phyloP scores from a whole-genome alignment of 371 early-diverging fungal genomes.

The Rhizopus delemar region DNA sequence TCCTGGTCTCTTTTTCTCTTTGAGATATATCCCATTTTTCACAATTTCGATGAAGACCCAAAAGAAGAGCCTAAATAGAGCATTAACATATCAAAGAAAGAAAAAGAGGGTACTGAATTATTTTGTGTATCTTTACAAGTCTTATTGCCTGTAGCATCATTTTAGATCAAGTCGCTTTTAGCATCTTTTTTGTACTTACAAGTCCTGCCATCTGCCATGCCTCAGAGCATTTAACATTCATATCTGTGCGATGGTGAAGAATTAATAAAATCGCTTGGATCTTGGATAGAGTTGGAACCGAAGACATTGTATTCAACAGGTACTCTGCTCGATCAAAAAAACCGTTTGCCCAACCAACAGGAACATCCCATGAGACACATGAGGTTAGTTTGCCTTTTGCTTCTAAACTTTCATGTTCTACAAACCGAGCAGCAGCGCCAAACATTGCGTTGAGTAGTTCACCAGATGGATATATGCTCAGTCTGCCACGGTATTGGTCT shows the following conservation, averaged over 20 bases:
- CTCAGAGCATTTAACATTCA: slow-evolving; percentile 41
- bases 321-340: slow-evolving; percentile 43
- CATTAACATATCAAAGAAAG: too few species aligned
- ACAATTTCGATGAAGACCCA: slow-evolving; percentile 41
- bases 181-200: slow-evolving; percentile 13
- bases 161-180: not conserved
- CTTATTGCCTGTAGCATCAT: slow-evolving; percentile 12
- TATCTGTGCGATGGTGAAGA: slow-evolving; percentile 35
- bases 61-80: slow-evolving; percentile 25
- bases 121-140: not conserved
- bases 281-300: slow-evolving; percentile 32
- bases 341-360: slow-evolving; percentile 43
- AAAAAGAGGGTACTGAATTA: too few species aligned
- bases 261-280: slow-evolving; percentile 43
- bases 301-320: slow-evolving; percentile 23
- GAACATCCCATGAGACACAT: slow-evolving; percentile 41
- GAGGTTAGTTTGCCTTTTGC: slow-evolving; percentile 17
- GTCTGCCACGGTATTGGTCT: slow-evolving; percentile 39
- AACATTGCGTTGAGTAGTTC: slow-evolving; percentile 49
- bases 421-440: slow-evolving; percentile 48
- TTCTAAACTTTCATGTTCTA: slow-evolving; percentile 34
- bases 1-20: slow-evolving; percentile 40
- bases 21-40: slow-evolving; percentile 42
- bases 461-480: slow-evolving; percentile 28
- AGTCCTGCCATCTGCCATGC: slow-evolving; percentile 45